phyloP scores from a whole-genome alignment of 495 filamentous ascomycete species.

The Schizothecium vesticola region DNA sequence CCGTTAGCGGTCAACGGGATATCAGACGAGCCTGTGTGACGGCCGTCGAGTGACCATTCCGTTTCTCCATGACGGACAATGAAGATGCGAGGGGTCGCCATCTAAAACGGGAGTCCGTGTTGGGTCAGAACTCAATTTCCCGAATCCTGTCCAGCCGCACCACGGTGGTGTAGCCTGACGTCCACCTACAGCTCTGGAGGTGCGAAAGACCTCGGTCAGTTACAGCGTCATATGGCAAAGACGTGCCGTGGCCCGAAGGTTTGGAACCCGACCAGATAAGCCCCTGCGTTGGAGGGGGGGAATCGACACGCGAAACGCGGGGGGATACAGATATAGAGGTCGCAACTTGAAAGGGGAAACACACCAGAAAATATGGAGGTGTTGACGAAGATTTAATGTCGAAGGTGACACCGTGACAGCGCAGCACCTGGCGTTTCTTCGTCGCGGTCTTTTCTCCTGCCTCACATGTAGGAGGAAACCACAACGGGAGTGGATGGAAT shows the following conservation, averaged over 20 bases:
- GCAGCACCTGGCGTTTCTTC: not conserved
- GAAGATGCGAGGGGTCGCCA: constrained; percentile 74
- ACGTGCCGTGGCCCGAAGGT: too few relatives aligned
- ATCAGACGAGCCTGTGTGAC: constrained; percentile 83
- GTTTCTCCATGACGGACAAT: constrained; percentile 92
- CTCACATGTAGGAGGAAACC: not conserved
- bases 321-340: too few relatives aligned
- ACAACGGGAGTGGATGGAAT: not conserved
- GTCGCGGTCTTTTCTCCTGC: not conserved
- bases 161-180: not conserved
- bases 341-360: not conserved
- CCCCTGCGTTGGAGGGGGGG: not conserved
- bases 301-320: not conserved
- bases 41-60: constrained; percentile 91
- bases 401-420: not conserved
- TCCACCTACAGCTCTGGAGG: not conserved
- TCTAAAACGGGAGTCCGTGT: constrained; percentile 6
- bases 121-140: not conserved
- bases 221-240: not conserved
- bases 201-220: not conserved
- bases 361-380: not conserved
- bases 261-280: not conserved
- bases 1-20: constrained; percentile 82
- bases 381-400: not conserved
- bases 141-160: not conserved